These are phyloP conservation scores for Populus pruinosa DNA, from an alignment of 345 rosid genomes.

Conservation along the genomic window DNA sequence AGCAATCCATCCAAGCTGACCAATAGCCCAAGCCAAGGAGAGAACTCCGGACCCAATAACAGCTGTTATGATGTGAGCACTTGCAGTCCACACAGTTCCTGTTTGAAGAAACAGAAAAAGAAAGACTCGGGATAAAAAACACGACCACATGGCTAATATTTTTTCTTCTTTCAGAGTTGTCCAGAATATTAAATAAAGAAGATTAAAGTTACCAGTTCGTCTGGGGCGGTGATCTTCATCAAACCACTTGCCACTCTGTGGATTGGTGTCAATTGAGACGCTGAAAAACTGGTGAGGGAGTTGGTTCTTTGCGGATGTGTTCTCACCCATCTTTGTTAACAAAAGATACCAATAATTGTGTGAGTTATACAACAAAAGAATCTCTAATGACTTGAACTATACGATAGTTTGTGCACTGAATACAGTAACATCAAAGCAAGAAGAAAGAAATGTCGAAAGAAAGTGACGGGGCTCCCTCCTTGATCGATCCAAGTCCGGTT, in stretches of 20 bases:
- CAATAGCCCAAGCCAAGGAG: slow-evolving; percentile 69
- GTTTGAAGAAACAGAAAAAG: neutral
- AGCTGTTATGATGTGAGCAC: slow-evolving; percentile 79
- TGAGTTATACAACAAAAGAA: neutral
- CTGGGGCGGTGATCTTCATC: slow-evolving; percentile 77
- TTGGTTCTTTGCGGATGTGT: neutral
- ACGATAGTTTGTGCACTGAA: neutral
- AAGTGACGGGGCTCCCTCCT: neutral
- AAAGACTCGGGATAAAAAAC: neutral
- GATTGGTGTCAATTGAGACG: slow-evolving; percentile 37
- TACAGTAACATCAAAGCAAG: neutral
- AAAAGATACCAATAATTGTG: neutral
- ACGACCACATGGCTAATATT: no score
- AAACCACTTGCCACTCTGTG: slow-evolving; percentile 46
- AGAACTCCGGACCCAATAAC: slow-evolving; percentile 84
- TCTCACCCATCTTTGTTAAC: slow-evolving; percentile 10
- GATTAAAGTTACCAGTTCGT: slow-evolving; percentile 51
- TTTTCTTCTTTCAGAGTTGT: neutral
- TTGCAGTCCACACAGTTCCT: slow-evolving; percentile 72
- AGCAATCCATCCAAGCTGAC: slow-evolving; percentile 76
- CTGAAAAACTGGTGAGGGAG: slow-evolving; percentile 11
- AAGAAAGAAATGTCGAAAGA: neutral
- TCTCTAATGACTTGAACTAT: neutral
- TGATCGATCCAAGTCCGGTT: neutral
- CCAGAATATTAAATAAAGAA: neutral